These are phyloP conservation scores for Leccinum ochraceum DNA, from an alignment of 768 basidiomycete genomes.

Conservation along the genomic window DNA sequence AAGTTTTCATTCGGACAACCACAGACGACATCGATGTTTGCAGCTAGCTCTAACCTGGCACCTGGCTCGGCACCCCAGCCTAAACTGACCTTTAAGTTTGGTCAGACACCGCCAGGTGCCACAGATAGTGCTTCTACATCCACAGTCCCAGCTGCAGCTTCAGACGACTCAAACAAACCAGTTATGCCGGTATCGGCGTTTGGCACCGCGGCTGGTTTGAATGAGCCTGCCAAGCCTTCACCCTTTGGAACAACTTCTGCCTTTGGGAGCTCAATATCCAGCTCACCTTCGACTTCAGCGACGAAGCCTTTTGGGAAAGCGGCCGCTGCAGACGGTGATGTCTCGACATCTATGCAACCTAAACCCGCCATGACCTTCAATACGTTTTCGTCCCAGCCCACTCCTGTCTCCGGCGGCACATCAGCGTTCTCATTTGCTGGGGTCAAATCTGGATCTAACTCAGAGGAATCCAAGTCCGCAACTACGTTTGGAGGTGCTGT, in stretches of 20 bases:
- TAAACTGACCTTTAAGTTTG: slow-evolving; percentile 24
- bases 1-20: slow-evolving; percentile 31
- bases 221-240: slow-evolving; percentile 27
- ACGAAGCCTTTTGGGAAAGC: slow-evolving; percentile 20
- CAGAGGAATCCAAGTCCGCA: slow-evolving; percentile 19
- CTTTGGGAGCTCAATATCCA: slow-evolving; percentile 25
- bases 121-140: slow-evolving; percentile 23
- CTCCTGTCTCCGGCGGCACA: slow-evolving; percentile 14
- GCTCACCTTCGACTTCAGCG: slow-evolving; percentile 13
- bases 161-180: slow-evolving; percentile 28
- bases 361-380: slow-evolving; percentile 22
- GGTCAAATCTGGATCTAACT: slow-evolving; percentile 14
- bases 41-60: slow-evolving; percentile 6
- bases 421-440: slow-evolving; percentile 25
- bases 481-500: slow-evolving; percentile 18
- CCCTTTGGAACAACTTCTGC: slow-evolving; percentile 16
- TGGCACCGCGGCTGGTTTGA: slow-evolving; percentile 17
- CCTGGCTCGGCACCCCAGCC: slow-evolving; percentile 19
- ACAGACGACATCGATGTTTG: slow-evolving; percentile 6
- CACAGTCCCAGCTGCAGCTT: slow-evolving; percentile 16
- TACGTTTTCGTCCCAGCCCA: slow-evolving; percentile 18
- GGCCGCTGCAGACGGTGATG: slow-evolving; percentile 11
- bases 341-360: slow-evolving; percentile 23
- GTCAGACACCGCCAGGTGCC: slow-evolving; percentile 23
- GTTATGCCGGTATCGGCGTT: slow-evolving; percentile 24